phyloP scores from a whole-genome alignment of 495 filamentous ascomycete genomes.

The Aspergillus ellipticus region DNA sequence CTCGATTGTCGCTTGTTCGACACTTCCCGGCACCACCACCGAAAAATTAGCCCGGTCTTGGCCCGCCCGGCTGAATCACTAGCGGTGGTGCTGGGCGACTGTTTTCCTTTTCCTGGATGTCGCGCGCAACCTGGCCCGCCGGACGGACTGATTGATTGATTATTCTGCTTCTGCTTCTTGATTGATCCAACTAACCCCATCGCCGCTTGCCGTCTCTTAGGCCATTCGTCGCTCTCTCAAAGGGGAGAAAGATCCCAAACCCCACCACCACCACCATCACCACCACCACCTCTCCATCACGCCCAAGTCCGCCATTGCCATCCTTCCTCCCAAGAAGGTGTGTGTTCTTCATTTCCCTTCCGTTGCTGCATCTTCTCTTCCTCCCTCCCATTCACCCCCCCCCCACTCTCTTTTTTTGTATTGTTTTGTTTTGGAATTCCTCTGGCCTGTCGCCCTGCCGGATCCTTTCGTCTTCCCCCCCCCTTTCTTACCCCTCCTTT shows the following conservation, averaged over 20 bases:
- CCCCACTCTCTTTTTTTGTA: constrained; percentile 6
- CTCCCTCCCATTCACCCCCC: constrained; percentile 7
- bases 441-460: constrained; percentile 4
- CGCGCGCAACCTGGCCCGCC: background rate
- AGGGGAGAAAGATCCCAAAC: constrained; percentile 71
- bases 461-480: constrained; percentile 6
- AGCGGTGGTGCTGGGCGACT: background rate
- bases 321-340: constrained; percentile 96
- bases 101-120: background rate
- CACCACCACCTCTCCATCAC: constrained; percentile 78
- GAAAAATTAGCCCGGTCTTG: constrained; percentile 9
- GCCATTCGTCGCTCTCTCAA: constrained; percentile 83
- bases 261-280: constrained; percentile 58
- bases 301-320: constrained; percentile 90
- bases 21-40: background rate
- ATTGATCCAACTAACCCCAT: constrained; percentile 14
- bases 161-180: constrained; percentile 5
- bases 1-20: constrained; percentile 18
- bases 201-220: constrained; percentile 39
- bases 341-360: constrained; percentile 20
- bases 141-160: background rate
- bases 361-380: constrained; percentile 6
- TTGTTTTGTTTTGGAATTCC: background rate
- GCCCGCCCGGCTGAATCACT: background rate
- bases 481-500: constrained; percentile 7